Conservation (phyloP, 331 rosid species). For the Acacia pycnantha region DNA sequence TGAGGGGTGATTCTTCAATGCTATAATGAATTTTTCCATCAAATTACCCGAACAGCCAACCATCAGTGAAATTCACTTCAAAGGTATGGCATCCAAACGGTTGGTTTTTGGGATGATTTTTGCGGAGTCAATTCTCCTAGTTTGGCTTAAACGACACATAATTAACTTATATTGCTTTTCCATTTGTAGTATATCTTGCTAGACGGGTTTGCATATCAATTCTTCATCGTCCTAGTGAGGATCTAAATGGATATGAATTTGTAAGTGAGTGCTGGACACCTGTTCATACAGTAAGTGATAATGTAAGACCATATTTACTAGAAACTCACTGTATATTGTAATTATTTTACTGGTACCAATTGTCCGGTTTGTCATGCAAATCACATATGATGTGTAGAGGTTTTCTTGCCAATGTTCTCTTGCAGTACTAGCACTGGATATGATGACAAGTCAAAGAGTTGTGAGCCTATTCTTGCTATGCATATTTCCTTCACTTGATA, state of each 20-base stretch:
- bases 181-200: slow-evolving; percentile 37
- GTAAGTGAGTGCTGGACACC: slow-evolving; percentile 99
- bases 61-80: too few species aligned
- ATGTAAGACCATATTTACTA: not conserved
- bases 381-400: not conserved
- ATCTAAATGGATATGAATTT: slow-evolving; percentile 97
- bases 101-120: too few species aligned
- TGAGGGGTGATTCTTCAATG: too few species aligned
- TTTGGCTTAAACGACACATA: too few species aligned
- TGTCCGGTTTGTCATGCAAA: not conserved
- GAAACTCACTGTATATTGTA: not conserved
- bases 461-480: not conserved
- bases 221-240: slow-evolving; percentile 98
- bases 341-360: not conserved
- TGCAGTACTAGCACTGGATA: not conserved
- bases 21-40: too few species aligned
- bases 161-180: too few species aligned
- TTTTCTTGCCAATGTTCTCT: not conserved
- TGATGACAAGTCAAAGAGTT: not conserved
- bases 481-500: not conserved
- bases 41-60: too few species aligned
- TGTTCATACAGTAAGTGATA: slow-evolving; percentile 81
- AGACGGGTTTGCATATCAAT: slow-evolving; percentile 99
- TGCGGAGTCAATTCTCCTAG: too few species aligned
- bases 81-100: too few species aligned